Evolutionary conservation across 345 rosid genomes (phyloP), one percentile per base, ranked within the genome.

Genomic region (Citrus mangshanensis): DNA sequence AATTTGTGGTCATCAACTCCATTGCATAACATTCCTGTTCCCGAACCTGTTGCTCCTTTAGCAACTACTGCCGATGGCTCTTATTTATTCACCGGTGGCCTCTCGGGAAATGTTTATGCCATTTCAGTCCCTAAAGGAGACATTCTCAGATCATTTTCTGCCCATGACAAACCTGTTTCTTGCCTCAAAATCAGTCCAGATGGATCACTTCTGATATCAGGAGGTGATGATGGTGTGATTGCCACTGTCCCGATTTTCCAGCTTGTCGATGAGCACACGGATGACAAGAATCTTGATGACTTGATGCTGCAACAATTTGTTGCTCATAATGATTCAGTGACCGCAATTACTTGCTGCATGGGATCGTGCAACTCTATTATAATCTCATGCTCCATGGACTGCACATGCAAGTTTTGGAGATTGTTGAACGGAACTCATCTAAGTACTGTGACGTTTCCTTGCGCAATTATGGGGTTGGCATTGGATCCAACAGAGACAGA

Each of bases 21-120:
- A 40, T 35, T 82, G 62, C 88, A 87, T 68, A 80, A 75, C 28
- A 75, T 89, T 19, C 88, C 84, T 55, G 64, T 87, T 62, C 89
- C 91, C 24, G 89, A 87, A 73, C 87, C 91, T 7, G 87, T 82
- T 35, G 89, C 88, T 51, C 88, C 88, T 18, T 70, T 89, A 4
- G 78, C 75, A 21, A 72, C 88, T 30, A 76, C 82, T 14, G 70
- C 77, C n/a, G 87, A 89, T 55, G 89, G 85, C 49, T 61, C 51
- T 7, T 81, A 42, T 72, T 28, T 87, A 7, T 87, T 89, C 21
- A 86, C 92, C 0, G 92, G 90, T 22, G 89, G 90, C 24, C 67
- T 87, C 46, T 89, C 84, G 0, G 92, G 90, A 18, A 40, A 62
- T 9, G 19, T 87, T 38, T 66, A 84, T 66, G 62, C 78, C 30